Evolutionary conservation across 768 basidiomycete genomes (phyloP).

Genomic region (Lyophyllum atratum): DNA sequence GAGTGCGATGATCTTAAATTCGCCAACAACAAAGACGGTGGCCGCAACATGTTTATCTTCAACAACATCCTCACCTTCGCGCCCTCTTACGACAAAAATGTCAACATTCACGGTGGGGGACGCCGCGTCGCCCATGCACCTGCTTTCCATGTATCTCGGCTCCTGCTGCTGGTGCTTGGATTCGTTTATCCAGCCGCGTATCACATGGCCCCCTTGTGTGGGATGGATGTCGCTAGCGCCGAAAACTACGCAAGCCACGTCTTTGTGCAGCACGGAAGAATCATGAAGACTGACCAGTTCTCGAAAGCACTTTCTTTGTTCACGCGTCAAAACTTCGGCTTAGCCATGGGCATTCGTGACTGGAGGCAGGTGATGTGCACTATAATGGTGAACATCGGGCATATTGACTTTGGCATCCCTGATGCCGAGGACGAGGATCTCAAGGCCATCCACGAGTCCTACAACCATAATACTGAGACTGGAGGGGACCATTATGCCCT

Average conservation of each 20-base stretch:
- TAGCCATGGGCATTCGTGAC: neutral
- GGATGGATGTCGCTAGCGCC: neutral
- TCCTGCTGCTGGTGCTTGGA: neutral
- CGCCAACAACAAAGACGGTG: constrained; percentile 2
- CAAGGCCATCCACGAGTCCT: neutral
- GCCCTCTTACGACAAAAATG: neutral
- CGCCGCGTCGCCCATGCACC: neutral
- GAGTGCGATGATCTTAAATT: constrained; percentile 1
- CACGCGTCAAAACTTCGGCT: neutral
- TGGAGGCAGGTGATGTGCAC: neutral
- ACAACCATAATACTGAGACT: neutral
- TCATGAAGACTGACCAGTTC: neutral
- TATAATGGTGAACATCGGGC: neutral
- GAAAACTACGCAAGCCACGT: neutral
- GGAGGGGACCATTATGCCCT: neutral
- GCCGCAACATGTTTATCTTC: neutral
- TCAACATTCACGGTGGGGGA: neutral
- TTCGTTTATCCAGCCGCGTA: constrained; percentile 2
- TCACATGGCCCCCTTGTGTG: neutral
- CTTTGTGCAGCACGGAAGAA: neutral
- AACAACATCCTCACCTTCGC: neutral
- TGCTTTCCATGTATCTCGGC: neutral
- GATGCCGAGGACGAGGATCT: neutral
- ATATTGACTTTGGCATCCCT: neutral
- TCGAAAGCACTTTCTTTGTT: neutral